These are phyloP conservation scores for Sarcodon aspratus DNA, from an alignment of 768 basidiomycete genomes.

Conservation along the genomic window DNA sequence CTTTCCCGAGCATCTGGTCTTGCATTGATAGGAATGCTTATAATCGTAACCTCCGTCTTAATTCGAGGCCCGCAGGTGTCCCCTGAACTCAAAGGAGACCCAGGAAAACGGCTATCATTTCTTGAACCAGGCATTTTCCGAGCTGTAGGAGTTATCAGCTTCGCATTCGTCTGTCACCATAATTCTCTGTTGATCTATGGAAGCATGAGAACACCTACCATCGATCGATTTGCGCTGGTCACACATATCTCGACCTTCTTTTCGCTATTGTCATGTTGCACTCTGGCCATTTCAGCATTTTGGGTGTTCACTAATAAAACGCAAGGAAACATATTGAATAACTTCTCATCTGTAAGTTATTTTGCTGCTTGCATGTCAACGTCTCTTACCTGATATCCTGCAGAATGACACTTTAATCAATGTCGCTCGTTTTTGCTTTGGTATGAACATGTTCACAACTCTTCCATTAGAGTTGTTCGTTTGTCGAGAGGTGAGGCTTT, in stretches of 20 bases:
- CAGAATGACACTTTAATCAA: constrained; percentile 87
- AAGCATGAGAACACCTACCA: constrained; percentile 81
- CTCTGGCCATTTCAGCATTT: constrained; percentile 80
- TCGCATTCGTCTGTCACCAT: constrained; percentile 96
- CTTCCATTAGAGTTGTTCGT: constrained; percentile 94
- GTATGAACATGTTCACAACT: constrained; percentile 96
- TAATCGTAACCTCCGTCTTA: constrained; percentile 82
- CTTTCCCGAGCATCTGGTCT: constrained; percentile 86
- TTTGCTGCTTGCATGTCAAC: not conserved
- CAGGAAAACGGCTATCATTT: constrained; percentile 61
- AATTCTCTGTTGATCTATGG: constrained; percentile 97
- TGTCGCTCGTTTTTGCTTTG: constrained; percentile 88
- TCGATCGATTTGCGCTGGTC: constrained; percentile 87
- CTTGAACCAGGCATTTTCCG: constrained; percentile 79
- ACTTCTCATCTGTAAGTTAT: constrained; percentile 64
- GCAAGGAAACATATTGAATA: constrained; percentile 94
- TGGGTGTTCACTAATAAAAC: constrained; percentile 85
- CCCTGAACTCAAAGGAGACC: constrained; percentile 66
- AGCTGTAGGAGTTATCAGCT: constrained; percentile 95
- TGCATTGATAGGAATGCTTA: constrained; percentile 86
- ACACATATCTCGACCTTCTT: constrained; percentile 86
- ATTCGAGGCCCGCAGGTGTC: constrained; percentile 72
- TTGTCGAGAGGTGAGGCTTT: constrained; percentile 84
- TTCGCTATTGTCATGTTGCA: constrained; percentile 75
- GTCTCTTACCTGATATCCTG: not conserved